phyloP scores from a whole-genome alignment of 2,329 filamentous ascomycete species.

The Hypoxylon sp. region DNA sequence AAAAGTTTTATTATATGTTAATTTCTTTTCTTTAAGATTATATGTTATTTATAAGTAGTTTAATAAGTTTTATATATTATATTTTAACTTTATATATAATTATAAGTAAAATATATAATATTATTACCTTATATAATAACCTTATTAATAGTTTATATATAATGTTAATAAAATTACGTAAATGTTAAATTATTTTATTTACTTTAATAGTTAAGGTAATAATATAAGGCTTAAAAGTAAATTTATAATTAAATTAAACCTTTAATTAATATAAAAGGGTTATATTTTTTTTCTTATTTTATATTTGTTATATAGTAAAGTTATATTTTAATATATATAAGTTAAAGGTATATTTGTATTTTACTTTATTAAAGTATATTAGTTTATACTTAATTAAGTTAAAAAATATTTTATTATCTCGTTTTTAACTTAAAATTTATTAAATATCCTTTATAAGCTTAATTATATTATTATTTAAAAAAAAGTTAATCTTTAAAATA shows the following conservation, averaged over 20 bases:
- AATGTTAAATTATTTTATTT: not conserved
- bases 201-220: slow-evolving; percentile 1
- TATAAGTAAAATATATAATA: not conserved
- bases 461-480: slow-evolving; percentile 5
- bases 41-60: slow-evolving; percentile 8
- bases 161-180: slow-evolving; percentile 2
- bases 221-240: slow-evolving; percentile 10
- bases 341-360: slow-evolving; percentile 4
- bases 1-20: slow-evolving; percentile 11
- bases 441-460: slow-evolving; percentile 7
- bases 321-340: slow-evolving; percentile 6
- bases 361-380: slow-evolving; percentile 7
- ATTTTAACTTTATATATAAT: slow-evolving; percentile 7
- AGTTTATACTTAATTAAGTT: slow-evolving; percentile 4
- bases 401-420: slow-evolving; percentile 7
- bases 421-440: slow-evolving; percentile 6
- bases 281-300: not conserved
- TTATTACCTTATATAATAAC: slow-evolving; percentile 1
- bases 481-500: not conserved
- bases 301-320: slow-evolving; percentile 1
- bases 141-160: not conserved
- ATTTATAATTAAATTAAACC: slow-evolving; percentile 9
- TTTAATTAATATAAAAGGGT: not conserved
- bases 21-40: slow-evolving; percentile 6
- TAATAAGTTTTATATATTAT: slow-evolving; percentile 5